A percentile compares a stretch with the other conserved stretches of the same genome.
These are phyloP conservation scores for Malus sieversii DNA, from an alignment of 306 rosid genomes.

Conservation along the genomic window DNA sequence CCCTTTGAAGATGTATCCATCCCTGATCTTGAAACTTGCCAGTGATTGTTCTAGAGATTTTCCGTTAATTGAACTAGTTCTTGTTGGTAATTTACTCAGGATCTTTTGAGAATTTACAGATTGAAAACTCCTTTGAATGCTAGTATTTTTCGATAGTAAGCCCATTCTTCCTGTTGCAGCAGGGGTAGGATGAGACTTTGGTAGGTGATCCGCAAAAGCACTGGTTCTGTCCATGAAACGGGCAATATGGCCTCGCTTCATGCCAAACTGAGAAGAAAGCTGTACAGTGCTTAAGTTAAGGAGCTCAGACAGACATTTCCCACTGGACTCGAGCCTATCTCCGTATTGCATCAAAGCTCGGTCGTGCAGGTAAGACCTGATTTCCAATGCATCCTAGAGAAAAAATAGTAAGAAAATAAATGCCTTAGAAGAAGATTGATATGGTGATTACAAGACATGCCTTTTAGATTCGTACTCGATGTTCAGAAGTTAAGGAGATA, in stretches of 20 bases:
- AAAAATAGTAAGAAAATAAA: not conserved
- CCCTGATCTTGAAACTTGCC: conserved; percentile 45
- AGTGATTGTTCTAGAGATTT: conserved; percentile 45
- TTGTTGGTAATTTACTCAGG: conserved; percentile 16
- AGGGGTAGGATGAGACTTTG: conserved; percentile 14
- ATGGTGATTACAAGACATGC: not conserved
- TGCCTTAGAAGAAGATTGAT: not conserved
- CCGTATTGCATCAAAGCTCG: conserved; percentile 76
- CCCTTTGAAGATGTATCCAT: conserved; percentile 76
- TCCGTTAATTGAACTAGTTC: conserved; percentile 22
- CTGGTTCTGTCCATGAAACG: conserved; percentile 54
- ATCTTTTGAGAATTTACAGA: conserved; percentile 26
- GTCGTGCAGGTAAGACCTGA: conserved; percentile 80
- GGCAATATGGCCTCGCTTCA: conserved; percentile 88
- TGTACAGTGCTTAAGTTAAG: conserved; percentile 34
- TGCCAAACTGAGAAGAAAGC: conserved; percentile 46
- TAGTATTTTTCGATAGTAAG: conserved; percentile 24
- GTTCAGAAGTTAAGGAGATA: not conserved
- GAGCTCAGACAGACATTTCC: conserved; percentile 46
- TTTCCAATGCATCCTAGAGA: conserved; percentile 63
- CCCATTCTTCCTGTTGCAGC: conserved; percentile 27
- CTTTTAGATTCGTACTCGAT: not conserved
- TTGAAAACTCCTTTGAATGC: conserved; percentile 29
- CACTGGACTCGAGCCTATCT: conserved; percentile 51
- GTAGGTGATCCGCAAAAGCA: conserved; percentile 26